Base-by-base conservation (phyloP, 2,329 filamentous ascomycete species). In the Helminthosporium solani region DNA sequence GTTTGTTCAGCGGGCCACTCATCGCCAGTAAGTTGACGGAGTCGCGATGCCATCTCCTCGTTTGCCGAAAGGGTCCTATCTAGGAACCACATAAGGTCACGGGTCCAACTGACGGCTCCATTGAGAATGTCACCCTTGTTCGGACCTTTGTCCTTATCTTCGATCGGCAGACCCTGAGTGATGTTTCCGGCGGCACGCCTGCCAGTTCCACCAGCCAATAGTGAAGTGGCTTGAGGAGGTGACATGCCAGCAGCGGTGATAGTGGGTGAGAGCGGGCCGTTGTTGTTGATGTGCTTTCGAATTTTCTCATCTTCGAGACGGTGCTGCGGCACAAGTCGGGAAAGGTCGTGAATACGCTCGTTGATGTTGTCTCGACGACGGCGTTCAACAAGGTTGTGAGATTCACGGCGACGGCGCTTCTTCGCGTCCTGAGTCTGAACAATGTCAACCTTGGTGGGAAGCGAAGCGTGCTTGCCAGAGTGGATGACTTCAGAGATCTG, bases 51-150 rank as follows among this genome's bases (percentile, higher is more conserved):
- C 40, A 97, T 80, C 65, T 96, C 87, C 53, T 95, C 87, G 70
- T 95, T 89, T 66, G 92, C 87, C 66, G 94, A 86, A 55, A 95
- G 80, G 73, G 95, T 95, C 64, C 88, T 80, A 65, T 96, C 85
- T 49, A 96, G 76, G 75, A 95, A 86, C 94, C 94, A 97, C 90
- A 97, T 96, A 42, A 99, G 78, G 73, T 99, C 94, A 53, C 92
- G 84, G 50, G 90, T 96, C 94, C 94, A 99, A 72, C 90, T 90
- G 43, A 97, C 94, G 27, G 92, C 88, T 23, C 94, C 92, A 64
- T 97, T 97, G 60, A 99, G 85, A 49, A 99, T 97, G 61, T 99
- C 94, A 39, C 94, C 94, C 75, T 99, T 99, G 78, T 97, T 97
- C 5, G 94, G 94, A 0, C 94, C 94, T 68, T 97, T 97, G 74